These are phyloP conservation scores for Zoysia japonica DNA, from an alignment of 176 grass and related monocot genomes.

Conservation along the genomic window DNA sequence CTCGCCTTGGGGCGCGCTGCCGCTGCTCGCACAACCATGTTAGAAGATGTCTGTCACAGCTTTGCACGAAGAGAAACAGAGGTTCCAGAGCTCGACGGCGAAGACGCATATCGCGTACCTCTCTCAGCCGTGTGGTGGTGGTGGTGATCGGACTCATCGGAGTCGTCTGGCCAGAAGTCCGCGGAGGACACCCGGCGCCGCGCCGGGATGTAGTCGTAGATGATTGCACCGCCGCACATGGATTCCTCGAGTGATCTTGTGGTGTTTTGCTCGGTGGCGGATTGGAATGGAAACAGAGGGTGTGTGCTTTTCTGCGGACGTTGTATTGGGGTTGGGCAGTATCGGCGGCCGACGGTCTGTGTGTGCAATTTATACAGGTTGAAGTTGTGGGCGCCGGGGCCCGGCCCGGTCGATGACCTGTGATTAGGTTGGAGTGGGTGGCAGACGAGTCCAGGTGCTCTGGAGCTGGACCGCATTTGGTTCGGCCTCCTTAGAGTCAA, in stretches of 20 bases:
- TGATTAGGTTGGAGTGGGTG: background rate
- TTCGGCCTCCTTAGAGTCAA: too few relatives aligned
- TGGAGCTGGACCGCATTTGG: background rate
- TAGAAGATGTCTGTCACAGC: background rate
- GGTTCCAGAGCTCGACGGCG: background rate
- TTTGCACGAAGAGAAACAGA: background rate
- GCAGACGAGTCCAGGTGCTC: background rate
- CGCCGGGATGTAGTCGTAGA: slow-evolving; percentile 77
- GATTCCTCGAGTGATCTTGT: slow-evolving; percentile 10
- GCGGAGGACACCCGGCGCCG: slow-evolving; percentile 30
- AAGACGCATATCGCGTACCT: slow-evolving; percentile 29
- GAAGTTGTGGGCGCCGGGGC: slow-evolving; percentile 27
- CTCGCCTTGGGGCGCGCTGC: slow-evolving; percentile 45
- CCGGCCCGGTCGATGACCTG: background rate
- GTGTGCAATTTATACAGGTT: slow-evolving; percentile 21
- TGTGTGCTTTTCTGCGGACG: background rate
- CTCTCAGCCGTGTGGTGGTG: background rate
- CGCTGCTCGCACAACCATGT: slow-evolving; percentile 11
- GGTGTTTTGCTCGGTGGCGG: background rate
- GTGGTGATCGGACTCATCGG: slow-evolving; percentile 28
- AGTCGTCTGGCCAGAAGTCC: slow-evolving; percentile 61
- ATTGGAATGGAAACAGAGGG: background rate
- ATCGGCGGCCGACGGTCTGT: background rate
- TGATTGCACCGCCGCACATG: slow-evolving; percentile 94
- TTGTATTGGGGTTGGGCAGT: slow-evolving; percentile 28